Evolutionary conservation across 1,284 basidiomycete genomes (phyloP), one percentile per base, ranked within the genome.

Genomic region (Trichosporon ovoides): DNA sequence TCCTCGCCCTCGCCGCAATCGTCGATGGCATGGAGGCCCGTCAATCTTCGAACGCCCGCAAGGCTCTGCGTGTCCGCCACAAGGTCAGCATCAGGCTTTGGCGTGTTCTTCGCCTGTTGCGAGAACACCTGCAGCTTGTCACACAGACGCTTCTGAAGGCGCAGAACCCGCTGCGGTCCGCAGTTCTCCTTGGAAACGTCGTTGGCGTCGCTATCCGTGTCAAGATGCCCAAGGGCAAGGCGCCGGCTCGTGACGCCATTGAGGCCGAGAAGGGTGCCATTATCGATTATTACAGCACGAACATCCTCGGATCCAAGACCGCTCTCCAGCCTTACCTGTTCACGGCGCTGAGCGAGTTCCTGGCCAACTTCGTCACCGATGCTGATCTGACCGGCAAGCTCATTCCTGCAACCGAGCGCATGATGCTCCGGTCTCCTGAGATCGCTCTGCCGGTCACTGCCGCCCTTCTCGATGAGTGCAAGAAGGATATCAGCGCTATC

Each of bases 401-500:
- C 24, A 56, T 77, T 22, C 75, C 76, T 2, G 56, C 62, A 13
- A 71, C 73, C 0, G 76, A 77, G 63, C 70, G 70, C 56, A 70
- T 76, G 72, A 56, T 77, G 46, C 65, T 76, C 31, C 66, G 76
- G 18, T 73, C 74, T 0, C 74, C 76, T 1, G 76, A 77, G 59
- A 65, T 69, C 11, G 69, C 73, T 7, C 63, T 77, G 13, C 67
- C 69, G 3, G 68, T 75, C 9, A 72, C 72, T 7, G 66, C 72
- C 10, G 71, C 74, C 37, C 66, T 77, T 5, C 64, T 67, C 53
- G 57, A 56, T 35, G 57, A 62, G 36, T 64, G 61, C 66, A 59
- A 80, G 0, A 81, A 83, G 49, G 71, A 83, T 1, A 72, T 91
- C 11, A 80, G 83, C 19, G 65, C 76, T 13, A 78, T 83, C 20